Percentiles rank a stretch among this genome's conserved stretches.
Conservation (phyloP, 805 yeast genomes). For the Wickerhamiella slavikovae region DNA sequence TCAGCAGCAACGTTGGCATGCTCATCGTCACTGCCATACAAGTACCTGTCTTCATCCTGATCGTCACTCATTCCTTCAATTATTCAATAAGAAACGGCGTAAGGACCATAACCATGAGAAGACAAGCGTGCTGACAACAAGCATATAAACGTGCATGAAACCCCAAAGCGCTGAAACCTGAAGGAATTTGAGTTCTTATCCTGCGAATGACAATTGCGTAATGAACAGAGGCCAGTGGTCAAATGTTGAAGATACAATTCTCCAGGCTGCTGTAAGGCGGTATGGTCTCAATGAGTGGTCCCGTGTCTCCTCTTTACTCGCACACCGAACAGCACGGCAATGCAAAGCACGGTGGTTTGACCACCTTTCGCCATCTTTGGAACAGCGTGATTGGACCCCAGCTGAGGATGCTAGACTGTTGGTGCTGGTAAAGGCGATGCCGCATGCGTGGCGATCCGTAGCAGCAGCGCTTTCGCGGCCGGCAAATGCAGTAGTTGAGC, state of each 20-base stretch:
- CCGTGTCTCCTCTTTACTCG: conserved; percentile 67
- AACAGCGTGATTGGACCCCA: conserved; percentile 43
- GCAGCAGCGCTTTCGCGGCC: conserved; percentile 65
- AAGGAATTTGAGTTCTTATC: too few relatives aligned
- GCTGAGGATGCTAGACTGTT: conserved; percentile 61
- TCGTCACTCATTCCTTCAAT: background rate
- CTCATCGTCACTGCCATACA: conserved; percentile 1
- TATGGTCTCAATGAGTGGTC: conserved; percentile 94
- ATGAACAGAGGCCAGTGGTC: conserved; percentile 93
- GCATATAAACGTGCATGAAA: too few relatives aligned
- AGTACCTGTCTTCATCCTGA: background rate
- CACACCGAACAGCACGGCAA: conserved; percentile 75
- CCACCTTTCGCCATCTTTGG: conserved; percentile 57
- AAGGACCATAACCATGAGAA: too few relatives aligned
- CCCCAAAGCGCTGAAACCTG: too few relatives aligned
- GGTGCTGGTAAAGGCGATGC: conserved; percentile 45
- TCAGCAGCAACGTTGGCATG: background rate
- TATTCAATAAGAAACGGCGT: background rate
- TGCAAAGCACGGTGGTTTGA: conserved; percentile 88
- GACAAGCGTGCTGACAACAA: too few relatives aligned
- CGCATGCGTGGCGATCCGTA: conserved; percentile 92
- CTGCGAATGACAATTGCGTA: too few relatives aligned
- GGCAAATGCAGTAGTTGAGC: conserved; percentile 66
- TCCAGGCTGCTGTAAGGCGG: conserved; percentile 78
- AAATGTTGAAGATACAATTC: conserved; percentile 60